Evolutionary conservation across 495 filamentous ascomycete species (phyloP), one percentile per base, ranked within the genome.

Genomic region (Arthonia radiata): DNA sequence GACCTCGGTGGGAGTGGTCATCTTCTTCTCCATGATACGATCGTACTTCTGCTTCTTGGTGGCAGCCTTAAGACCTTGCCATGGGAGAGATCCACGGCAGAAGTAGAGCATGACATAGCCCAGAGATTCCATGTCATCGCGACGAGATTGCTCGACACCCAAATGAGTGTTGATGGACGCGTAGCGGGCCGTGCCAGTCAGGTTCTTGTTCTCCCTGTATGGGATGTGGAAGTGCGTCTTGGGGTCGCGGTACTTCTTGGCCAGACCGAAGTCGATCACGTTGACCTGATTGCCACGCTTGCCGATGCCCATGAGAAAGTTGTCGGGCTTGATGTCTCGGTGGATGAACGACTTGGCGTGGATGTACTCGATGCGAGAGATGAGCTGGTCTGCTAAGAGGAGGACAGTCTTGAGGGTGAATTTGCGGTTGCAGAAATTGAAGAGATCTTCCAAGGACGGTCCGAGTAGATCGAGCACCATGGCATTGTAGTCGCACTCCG

Each of bases 41-140:
- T 99, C 89, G 44, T 99, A 94, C 56, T 94, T 99, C 61, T 99
- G 86, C 71, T 99, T 94, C 68, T 99, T 94, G 29, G 89, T 99
- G 38, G 89, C 89, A 60, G 89, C 89, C 67, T 99, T 99, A 25
- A 99, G 61, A 21, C 89, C 89, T 57, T 99, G 89, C 89, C 89
- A 99, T 32, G 89, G 86, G 26, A 99, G 80, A 30, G 82, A 92
- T 25, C 86, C 86, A 47, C 89, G 89, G 64, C 89, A 94, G 61
- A 99, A 99, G 59, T 99, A 99, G 26, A 99, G 70, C 89, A 99
- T 99, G 34, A 99, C 86, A 39, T 99, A 99, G 40, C 86, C 86
- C 21, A 99, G 66, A 19, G 86, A 99, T 50, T 99, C 86, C 86
- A 99, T 99, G 41, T 99, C 86, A 43, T 99, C 86, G 58, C 86